These are phyloP conservation scores for Kregervanrija delftensis DNA, from an alignment of 805 yeast species.

Conservation along the genomic window DNA sequence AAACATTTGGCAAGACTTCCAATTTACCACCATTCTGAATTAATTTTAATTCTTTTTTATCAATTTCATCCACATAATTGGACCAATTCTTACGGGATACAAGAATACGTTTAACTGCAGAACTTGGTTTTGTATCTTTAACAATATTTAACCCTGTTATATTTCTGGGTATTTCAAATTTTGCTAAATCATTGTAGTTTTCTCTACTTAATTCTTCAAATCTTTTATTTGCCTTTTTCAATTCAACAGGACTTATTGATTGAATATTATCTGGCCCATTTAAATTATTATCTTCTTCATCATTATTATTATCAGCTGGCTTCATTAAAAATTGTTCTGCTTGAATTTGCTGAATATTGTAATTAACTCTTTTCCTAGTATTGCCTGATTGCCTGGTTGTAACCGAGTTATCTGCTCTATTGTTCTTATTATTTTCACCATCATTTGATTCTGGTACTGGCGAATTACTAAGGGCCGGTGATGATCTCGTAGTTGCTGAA, in stretches of 20 bases:
- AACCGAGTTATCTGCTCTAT: not conserved
- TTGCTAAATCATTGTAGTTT: conserved; percentile 32
- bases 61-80: conserved; percentile 37
- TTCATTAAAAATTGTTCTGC: conserved; percentile 19
- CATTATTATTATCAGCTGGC: conserved; percentile 13
- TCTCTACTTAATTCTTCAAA: conserved; percentile 36
- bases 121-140: conserved; percentile 21
- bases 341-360: conserved; percentile 27
- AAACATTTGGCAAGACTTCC: conserved; percentile 27
- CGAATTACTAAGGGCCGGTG: conserved; percentile 1
- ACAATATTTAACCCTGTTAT: conserved; percentile 12
- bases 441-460: not conserved
- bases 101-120: conserved; percentile 32
- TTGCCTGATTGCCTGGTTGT: conserved; percentile 2
- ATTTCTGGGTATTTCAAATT: conserved; percentile 33
- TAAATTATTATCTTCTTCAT: conserved; percentile 3
- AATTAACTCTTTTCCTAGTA: conserved; percentile 26
- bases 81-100: conserved; percentile 34
- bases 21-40: conserved; percentile 18
- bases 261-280: too few species aligned
- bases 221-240: conserved; percentile 31
- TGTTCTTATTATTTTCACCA: not conserved
- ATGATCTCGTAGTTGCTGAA: not conserved
- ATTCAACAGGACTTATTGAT: conserved; percentile 19
- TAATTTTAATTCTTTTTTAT: conserved; percentile 27